phyloP scores from a whole-genome alignment of 1,284 basidiomycete genomes.

The Kwoniella shivajii region DNA sequence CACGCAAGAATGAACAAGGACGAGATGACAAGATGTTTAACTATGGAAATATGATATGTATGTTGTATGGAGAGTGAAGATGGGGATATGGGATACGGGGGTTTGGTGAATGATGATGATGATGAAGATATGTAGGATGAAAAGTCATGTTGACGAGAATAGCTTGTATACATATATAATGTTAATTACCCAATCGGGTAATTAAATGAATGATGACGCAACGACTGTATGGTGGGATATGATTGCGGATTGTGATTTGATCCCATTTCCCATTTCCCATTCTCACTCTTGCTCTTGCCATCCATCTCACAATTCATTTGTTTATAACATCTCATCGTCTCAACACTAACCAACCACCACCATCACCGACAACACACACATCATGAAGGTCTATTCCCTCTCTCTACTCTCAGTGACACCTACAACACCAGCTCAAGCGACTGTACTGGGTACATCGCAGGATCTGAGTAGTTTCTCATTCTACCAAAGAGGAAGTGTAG shows the following conservation, averaged over 20 bases:
- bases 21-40: too few species aligned
- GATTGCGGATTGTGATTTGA: too few species aligned
- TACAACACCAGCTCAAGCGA: slow-evolving; percentile 55
- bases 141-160: slow-evolving; percentile 1
- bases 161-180: neutral
- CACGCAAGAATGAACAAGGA: too few species aligned
- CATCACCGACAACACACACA: slow-evolving; percentile 8
- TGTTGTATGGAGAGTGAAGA: neutral
- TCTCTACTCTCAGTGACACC: slow-evolving; percentile 56
- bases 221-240: neutral
- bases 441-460: slow-evolving; percentile 70
- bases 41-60: neutral
- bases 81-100: neutral
- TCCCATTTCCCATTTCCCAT: neutral
- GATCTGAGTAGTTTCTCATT: slow-evolving; percentile 93
- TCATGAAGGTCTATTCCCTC: slow-evolving; percentile 60
- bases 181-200: slow-evolving; percentile 3
- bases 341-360: neutral
- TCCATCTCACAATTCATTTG: neutral
- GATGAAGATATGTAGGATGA: slow-evolving; percentile 5
- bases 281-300: neutral
- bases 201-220: neutral
- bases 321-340: neutral
- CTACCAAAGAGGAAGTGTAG: slow-evolving; percentile 82
- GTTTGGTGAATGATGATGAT: neutral